phyloP scores from a whole-genome alignment of 139 green algal species.

The Volvox reticuliferus region DNA sequence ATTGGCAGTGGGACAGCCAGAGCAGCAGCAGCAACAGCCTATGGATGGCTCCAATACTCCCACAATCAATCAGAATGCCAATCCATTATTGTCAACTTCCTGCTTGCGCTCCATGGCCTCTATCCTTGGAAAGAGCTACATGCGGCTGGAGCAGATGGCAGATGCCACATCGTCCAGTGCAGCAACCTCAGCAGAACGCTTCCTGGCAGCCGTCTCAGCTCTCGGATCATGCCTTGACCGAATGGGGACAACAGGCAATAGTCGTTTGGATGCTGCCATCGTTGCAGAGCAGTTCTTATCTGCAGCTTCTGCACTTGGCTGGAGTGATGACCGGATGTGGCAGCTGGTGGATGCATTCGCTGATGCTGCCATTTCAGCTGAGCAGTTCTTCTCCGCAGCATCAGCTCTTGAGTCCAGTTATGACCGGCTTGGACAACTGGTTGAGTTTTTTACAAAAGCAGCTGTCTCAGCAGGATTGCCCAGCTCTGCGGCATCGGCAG shows the following conservation, averaged over 20 bases:
- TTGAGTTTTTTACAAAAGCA: not conserved
- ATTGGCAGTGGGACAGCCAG: not conserved
- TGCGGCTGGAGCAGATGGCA: not conserved
- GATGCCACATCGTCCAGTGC: not conserved
- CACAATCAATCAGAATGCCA: no score
- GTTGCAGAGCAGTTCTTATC: not conserved
- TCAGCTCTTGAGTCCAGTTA: not conserved
- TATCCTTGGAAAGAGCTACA: not conserved
- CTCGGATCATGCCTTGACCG: not conserved
- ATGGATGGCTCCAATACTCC: not conserved
- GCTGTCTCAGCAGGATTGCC: not conserved
- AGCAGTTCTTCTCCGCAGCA: not conserved
- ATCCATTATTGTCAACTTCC: no score
- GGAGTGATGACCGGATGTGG: not conserved
- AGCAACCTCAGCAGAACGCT: not conserved
- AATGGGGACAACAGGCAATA: not conserved
- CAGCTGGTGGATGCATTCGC: not conserved
- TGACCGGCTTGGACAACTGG: not conserved
- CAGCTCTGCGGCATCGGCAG: not conserved
- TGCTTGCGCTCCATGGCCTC: not conserved
- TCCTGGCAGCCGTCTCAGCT: not conserved
- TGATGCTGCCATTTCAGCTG: not conserved
- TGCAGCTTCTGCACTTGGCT: not conserved
- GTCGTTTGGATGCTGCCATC: not conserved
- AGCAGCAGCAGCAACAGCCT: not conserved